Percentiles rank a stretch among this genome's conserved stretches.
Evolutionary conservation across 495 filamentous ascomycete genomes (phyloP).

Genomic region (Penicillium lividum): DNA sequence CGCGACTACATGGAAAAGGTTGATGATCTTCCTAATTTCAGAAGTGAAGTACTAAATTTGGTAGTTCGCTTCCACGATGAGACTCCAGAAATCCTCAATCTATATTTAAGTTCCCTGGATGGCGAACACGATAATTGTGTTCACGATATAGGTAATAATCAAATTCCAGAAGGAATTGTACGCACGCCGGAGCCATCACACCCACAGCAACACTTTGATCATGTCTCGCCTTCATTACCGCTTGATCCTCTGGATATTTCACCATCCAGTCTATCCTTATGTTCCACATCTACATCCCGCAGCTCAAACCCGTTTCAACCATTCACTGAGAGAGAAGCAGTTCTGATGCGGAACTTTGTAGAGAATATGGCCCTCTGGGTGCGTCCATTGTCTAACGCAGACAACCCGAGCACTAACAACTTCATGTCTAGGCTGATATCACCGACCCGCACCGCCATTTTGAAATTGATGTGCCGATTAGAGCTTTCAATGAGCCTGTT

Average conservation of each 20-base stretch:
- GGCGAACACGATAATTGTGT: background rate
- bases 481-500: conserved; percentile 29
- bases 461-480: conserved; percentile 25
- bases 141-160: background rate
- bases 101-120: conserved; percentile 10
- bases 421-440: conserved; percentile 27
- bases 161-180: background rate
- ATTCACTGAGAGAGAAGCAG: conserved; percentile 27
- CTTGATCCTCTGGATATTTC: conserved; percentile 8
- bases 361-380: conserved; percentile 39
- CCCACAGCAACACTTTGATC: background rate
- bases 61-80: conserved; percentile 30
- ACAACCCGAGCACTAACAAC: background rate
- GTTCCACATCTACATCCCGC: conserved; percentile 2
- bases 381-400: background rate
- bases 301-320: conserved; percentile 5
- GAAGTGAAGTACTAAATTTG: background rate
- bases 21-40: background rate
- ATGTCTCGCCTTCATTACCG: background rate
- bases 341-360: conserved; percentile 31
- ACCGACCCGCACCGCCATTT: conserved; percentile 35
- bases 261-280: conserved; percentile 5
- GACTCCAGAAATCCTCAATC: conserved; percentile 21
- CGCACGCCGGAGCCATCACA: background rate
- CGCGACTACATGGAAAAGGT: conserved; percentile 22